Conservation (phyloP, 2,329 filamentous ascomycete genomes). For the Colletotrichum godetiae region DNA sequence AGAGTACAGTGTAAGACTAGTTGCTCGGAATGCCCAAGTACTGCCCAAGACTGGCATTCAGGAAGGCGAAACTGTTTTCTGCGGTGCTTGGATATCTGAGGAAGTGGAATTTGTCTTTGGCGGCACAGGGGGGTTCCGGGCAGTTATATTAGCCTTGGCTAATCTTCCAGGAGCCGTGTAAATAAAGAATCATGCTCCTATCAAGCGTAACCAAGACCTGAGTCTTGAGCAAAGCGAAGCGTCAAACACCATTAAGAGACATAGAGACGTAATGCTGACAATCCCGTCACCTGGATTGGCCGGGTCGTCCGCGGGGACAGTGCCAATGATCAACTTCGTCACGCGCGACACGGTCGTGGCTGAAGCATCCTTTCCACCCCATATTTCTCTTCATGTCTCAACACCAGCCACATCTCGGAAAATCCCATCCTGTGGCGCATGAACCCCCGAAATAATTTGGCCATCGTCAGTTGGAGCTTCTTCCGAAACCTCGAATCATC, state of each 20-base stretch:
- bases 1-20: conserved; percentile 15
- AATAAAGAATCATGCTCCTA: neutral
- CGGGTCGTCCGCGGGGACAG: conserved; percentile 1
- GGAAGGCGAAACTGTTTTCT: too few relatives aligned
- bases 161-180: neutral
- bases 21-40: too few relatives aligned
- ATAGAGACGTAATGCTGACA: conserved; percentile 12
- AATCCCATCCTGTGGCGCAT: conserved; percentile 26
- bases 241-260: neutral
- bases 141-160: neutral
- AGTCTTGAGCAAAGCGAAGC: neutral
- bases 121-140: too few relatives aligned
- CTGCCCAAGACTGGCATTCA: too few relatives aligned
- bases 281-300: conserved; percentile 20
- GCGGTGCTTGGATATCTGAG: too few relatives aligned
- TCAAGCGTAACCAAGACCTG: neutral
- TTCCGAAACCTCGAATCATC: conserved; percentile 14
- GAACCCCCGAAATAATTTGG: conserved; percentile 27
- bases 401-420: conserved; percentile 18
- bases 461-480: conserved; percentile 16
- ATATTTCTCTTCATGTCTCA: too few relatives aligned
- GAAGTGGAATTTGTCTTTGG: too few relatives aligned
- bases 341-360: conserved; percentile 17
- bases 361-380: neutral
- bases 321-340: conserved; percentile 8